These are phyloP conservation scores for Recurvomyces mirabilis DNA, from an alignment of 495 filamentous ascomycete species.

Conservation along the genomic window DNA sequence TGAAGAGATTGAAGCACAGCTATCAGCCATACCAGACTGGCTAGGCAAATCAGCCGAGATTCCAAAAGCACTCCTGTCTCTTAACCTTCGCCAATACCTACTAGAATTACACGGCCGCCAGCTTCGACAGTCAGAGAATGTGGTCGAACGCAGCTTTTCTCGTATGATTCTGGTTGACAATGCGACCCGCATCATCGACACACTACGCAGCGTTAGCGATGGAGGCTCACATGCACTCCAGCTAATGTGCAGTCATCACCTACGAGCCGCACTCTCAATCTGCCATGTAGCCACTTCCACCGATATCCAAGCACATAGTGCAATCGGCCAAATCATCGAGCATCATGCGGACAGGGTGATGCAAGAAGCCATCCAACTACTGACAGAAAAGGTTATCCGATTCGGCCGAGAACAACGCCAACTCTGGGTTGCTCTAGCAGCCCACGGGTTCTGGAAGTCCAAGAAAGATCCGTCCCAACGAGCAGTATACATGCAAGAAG, in stretches of 20 bases:
- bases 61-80: slow-evolving; percentile 6
- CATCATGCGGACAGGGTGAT: slow-evolving; percentile 11
- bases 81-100: slow-evolving; percentile 20
- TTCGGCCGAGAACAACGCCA: slow-evolving; percentile 13
- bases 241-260: slow-evolving; percentile 12
- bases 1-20: slow-evolving; percentile 16
- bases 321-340: slow-evolving; percentile 10
- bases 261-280: slow-evolving; percentile 18
- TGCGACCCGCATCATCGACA: slow-evolving; percentile 12
- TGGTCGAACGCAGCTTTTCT: slow-evolving; percentile 11
- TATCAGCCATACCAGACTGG: slow-evolving; percentile 16
- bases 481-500: slow-evolving; percentile 17
- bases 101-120: slow-evolving; percentile 19
- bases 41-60: background rate
- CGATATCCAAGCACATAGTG: slow-evolving; percentile 7
- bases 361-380: slow-evolving; percentile 7
- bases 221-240: slow-evolving; percentile 9
- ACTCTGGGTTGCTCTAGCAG: slow-evolving; percentile 16
- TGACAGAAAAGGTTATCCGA: slow-evolving; percentile 13
- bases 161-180: slow-evolving; percentile 14
- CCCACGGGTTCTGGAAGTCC: slow-evolving; percentile 9
- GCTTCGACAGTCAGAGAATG: slow-evolving; percentile 14
- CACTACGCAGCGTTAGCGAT: slow-evolving; percentile 3
- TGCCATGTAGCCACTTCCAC: slow-evolving; percentile 12
- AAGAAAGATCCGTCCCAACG: slow-evolving; percentile 8